These are phyloP conservation scores for Pseudozyma pruni DNA, from an alignment of 1,284 basidiomycete genomes.

Conservation along the genomic window DNA sequence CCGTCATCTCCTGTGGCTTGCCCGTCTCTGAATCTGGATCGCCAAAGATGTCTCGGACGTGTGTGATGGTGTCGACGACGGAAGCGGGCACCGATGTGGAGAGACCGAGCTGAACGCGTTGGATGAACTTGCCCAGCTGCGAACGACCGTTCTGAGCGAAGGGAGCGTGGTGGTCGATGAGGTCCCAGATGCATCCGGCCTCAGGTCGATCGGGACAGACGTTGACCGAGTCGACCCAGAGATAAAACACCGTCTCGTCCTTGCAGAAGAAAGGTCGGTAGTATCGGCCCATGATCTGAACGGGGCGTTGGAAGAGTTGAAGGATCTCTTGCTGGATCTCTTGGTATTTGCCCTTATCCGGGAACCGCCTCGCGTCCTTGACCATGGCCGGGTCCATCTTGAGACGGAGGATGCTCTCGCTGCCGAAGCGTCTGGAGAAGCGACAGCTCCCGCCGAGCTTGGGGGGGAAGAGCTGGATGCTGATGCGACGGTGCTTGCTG, in stretches of 20 bases:
- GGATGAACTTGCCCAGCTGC: slow-evolving; percentile 55
- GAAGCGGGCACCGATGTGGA: slow-evolving; percentile 46
- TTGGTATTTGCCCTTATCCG: slow-evolving; percentile 8
- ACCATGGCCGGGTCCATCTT: slow-evolving; percentile 27
- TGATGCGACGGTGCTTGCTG: slow-evolving; percentile 8
- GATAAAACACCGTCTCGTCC: slow-evolving; percentile 51
- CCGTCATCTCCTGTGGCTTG: slow-evolving; percentile 29
- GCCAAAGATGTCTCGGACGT: slow-evolving; percentile 23
- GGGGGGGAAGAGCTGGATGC: slow-evolving; percentile 28
- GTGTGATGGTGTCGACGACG: slow-evolving; percentile 18
- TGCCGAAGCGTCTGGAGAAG: slow-evolving; percentile 40
- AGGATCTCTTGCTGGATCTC: slow-evolving; percentile 35
- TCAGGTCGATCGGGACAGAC: slow-evolving; percentile 2
- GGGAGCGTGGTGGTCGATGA: slow-evolving; percentile 46
- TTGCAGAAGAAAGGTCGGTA: slow-evolving; percentile 56
- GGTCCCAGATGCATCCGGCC: slow-evolving; percentile 20
- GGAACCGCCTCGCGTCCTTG: slow-evolving; percentile 22
- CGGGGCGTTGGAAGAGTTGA: slow-evolving; percentile 12
- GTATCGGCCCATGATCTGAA: slow-evolving; percentile 38
- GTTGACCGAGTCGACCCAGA: slow-evolving; percentile 30
- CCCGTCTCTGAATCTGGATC: slow-evolving; percentile 11
- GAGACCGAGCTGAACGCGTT: slow-evolving; percentile 57
- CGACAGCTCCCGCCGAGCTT: slow-evolving; percentile 36
- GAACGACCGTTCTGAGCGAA: slow-evolving; percentile 35
- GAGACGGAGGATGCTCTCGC: slow-evolving; percentile 32